phyloP scores from a whole-genome alignment of 768 basidiomycete species.

The Xerocomus potaroensis region DNA sequence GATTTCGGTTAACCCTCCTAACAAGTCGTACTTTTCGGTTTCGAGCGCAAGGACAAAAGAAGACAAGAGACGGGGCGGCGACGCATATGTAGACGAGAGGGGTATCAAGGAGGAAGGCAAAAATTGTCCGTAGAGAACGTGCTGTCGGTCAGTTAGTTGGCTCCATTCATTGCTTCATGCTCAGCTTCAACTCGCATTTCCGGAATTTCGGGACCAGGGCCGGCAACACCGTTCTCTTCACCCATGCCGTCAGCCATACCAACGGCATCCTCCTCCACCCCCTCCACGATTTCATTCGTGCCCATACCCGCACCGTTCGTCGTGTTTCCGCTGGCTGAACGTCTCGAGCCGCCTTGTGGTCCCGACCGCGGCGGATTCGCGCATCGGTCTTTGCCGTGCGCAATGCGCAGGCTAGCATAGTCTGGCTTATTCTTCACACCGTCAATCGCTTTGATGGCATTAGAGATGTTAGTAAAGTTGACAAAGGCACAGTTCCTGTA shows the following conservation, averaged over 20 bases:
- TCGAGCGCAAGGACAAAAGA: conserved; percentile 17
- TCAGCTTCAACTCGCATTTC: conserved; percentile 44
- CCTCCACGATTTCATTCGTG: conserved; percentile 15
- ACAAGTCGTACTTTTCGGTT: conserved; percentile 32
- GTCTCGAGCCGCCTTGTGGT: conserved; percentile 61
- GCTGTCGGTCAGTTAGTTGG: conserved; percentile 15
- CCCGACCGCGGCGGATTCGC: conserved; percentile 88
- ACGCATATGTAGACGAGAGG: conserved; percentile 26
- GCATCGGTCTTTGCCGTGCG: conserved; percentile 94
- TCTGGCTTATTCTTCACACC: conserved; percentile 89
- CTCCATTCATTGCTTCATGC: conserved; percentile 23
- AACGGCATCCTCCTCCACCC: conserved; percentile 22
- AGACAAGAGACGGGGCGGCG: conserved; percentile 11
- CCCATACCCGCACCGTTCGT: conserved; percentile 11
- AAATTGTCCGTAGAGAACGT: conserved; percentile 23
- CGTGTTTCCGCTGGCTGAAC: conserved; percentile 43
- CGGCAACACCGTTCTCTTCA: conserved; percentile 22
- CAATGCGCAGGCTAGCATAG: conserved; percentile 83
- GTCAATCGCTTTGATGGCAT: conserved; percentile 98
- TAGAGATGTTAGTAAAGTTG: conserved; percentile 92
- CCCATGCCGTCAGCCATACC: conserved; percentile 21
- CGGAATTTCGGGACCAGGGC: conserved; percentile 28
- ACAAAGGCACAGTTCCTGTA: conserved; percentile 90
- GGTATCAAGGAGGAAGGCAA: conserved; percentile 31
- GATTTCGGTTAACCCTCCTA: conserved; percentile 28